phyloP scores from a whole-genome alignment of 1,284 basidiomycete genomes.

The Sutorius eximius region DNA sequence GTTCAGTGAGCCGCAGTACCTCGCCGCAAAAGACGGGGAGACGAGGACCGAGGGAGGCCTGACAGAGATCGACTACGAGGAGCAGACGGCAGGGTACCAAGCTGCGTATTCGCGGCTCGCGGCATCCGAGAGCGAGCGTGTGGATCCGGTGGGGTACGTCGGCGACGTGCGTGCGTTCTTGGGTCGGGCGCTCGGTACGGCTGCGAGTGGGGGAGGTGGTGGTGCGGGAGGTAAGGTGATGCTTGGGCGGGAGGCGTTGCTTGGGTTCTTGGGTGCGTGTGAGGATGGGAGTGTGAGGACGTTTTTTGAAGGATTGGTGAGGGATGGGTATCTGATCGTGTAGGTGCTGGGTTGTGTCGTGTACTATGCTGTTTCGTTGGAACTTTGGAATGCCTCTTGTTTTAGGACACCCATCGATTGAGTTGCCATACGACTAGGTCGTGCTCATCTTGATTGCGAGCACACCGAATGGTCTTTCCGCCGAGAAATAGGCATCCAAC shows the following conservation, averaged over 20 bases:
- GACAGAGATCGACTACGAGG: constrained; percentile 86
- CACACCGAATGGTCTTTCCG: too few relatives aligned
- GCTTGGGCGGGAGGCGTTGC: constrained; percentile 37
- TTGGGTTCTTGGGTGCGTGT: constrained; percentile 38
- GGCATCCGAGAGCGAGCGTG: constrained; percentile 61
- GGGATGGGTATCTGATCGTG: constrained; percentile 38
- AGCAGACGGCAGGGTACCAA: constrained; percentile 88
- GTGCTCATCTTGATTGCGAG: too few relatives aligned
- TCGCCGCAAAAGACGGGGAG: constrained; percentile 47
- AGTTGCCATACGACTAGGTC: too few relatives aligned
- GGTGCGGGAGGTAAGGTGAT: constrained; percentile 1
- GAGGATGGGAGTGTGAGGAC: constrained; percentile 38
- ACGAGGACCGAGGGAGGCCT: constrained; percentile 46
- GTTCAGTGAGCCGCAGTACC: constrained; percentile 72
- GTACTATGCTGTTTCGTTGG: too few relatives aligned
- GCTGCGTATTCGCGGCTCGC: constrained; percentile 90
- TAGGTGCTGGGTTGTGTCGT: not conserved
- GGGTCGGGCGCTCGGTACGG: constrained; percentile 42
- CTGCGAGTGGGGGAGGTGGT: not conserved
- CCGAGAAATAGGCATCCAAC: too few relatives aligned
- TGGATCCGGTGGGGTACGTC: constrained; percentile 63
- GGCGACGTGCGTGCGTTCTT: constrained; percentile 55
- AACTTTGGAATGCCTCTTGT: too few relatives aligned
- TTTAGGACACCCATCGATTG: too few relatives aligned
- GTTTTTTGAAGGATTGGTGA: constrained; percentile 46